A percentile compares a stretch with the other conserved stretches of the same genome.
phyloP scores from a whole-genome alignment of 176 grass and related monocot genomes.

The Juncus inflexus region DNA sequence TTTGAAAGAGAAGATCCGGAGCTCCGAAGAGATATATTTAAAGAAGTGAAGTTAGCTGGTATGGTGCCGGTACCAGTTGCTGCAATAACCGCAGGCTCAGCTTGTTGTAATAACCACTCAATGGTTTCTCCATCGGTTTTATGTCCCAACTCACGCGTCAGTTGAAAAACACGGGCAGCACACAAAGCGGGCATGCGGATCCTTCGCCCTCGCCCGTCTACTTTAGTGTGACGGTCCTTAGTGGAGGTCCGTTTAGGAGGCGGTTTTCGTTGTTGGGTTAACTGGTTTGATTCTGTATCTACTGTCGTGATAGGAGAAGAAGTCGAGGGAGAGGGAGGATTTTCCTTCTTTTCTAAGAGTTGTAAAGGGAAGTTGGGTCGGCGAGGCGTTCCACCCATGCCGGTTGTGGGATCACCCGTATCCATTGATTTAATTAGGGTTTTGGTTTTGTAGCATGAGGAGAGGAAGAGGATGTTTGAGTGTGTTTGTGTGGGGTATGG shows the following conservation, averaged over 20 bases:
- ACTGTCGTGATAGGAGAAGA: constrained; percentile 35
- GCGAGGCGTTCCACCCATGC: constrained; percentile 46
- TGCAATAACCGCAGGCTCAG: constrained; percentile 89
- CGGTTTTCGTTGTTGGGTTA: constrained; percentile 46
- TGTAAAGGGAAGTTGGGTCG: constrained; percentile 80
- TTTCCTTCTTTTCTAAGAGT: constrained; percentile 91
- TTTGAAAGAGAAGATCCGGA: constrained; percentile 74
- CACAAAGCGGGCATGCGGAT: constrained; percentile 98
- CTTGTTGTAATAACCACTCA: constrained; percentile 98
- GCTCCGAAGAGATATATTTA: constrained; percentile 95
- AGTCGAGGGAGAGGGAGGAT: constrained; percentile 59
- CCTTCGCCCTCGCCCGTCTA: constrained; percentile 73
- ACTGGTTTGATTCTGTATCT: constrained; percentile 27
- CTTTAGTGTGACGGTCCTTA: constrained; percentile 95
- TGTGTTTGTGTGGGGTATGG: constrained; percentile 32
- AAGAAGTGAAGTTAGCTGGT: constrained; percentile 92
- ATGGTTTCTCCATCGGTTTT: constrained; percentile 98
- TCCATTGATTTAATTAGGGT: constrained; percentile 29
- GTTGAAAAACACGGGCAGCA: constrained; percentile 90
- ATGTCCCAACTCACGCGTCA: constrained; percentile 89
- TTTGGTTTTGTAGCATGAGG: constrained; percentile 14
- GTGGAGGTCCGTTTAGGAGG: constrained; percentile 66
- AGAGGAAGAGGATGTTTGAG: constrained; percentile 4
- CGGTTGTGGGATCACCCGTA: constrained; percentile 49
- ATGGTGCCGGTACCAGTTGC: constrained; percentile 95